Conservation (phyloP, 352 stramenopile species). For the Globisporangium perplexum region DNA sequence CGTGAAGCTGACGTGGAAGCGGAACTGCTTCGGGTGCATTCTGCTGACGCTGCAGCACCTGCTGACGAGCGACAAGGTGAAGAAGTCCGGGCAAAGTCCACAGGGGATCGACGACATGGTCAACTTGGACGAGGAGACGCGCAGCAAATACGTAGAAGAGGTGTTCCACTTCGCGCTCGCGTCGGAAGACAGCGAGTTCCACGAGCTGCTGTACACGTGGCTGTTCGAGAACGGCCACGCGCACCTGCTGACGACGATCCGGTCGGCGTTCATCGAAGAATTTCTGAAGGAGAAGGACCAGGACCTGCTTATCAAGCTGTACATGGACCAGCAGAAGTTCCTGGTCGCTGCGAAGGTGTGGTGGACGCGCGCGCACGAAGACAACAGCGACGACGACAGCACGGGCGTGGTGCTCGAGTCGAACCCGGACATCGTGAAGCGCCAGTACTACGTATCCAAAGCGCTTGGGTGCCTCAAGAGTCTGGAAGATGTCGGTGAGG, state of each 20-base stretch:
- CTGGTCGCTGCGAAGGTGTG: constrained; percentile 78
- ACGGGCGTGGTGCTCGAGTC: constrained; percentile 36
- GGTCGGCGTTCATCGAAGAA: constrained; percentile 72
- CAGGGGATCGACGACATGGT: constrained; percentile 77
- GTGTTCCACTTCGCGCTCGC: constrained; percentile 72
- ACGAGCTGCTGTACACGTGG: constrained; percentile 79
- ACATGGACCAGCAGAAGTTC: constrained; percentile 86
- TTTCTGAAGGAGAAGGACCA: constrained; percentile 83
- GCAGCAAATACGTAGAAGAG: constrained; percentile 60
- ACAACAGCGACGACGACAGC: constrained; percentile 35
- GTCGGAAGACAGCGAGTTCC: constrained; percentile 67
- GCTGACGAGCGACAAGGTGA: constrained; percentile 24
- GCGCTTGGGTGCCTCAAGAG: constrained; percentile 71
- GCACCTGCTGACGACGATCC: constrained; percentile 53
- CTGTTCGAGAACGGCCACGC: constrained; percentile 68
- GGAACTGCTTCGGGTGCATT: constrained; percentile 71
- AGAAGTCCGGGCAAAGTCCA: constrained; percentile 31
- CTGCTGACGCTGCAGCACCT: constrained; percentile 59
- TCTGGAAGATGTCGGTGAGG: constrained; percentile 65
- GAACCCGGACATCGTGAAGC: constrained; percentile 75
- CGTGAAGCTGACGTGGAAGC: constrained; percentile 64
- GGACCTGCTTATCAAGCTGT: constrained; percentile 80
- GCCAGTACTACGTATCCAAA: constrained; percentile 82
- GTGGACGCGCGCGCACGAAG: constrained; percentile 70
- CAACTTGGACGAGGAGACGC: constrained; percentile 58